phyloP scores from a whole-genome alignment of 257 asterid genomes.

The Buddleja alternifolia region DNA sequence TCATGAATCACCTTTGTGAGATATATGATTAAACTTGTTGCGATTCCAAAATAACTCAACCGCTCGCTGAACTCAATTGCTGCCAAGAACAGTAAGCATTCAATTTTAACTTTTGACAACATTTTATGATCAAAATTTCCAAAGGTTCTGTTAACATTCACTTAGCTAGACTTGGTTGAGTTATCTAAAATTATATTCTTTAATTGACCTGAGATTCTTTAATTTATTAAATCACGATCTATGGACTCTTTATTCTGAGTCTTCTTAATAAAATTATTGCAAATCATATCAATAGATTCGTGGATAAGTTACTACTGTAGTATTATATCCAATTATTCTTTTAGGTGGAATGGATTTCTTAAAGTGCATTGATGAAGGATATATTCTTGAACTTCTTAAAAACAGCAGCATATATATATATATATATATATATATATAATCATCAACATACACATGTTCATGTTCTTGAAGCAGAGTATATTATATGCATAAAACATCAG shows the following conservation, averaged over 20 bases:
- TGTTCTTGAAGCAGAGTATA: neutral
- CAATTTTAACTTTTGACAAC: neutral
- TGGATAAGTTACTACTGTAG: neutral
- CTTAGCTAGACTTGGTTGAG: too few relatives aligned
- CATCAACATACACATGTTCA: neutral
- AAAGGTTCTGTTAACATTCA: too few relatives aligned
- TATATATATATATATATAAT: neutral
- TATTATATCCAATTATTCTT: too few relatives aligned
- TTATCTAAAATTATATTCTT: too few relatives aligned
- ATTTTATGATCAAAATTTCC: too few relatives aligned
- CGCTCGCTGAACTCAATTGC: constrained; percentile 80
- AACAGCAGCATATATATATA: constrained; percentile 11
- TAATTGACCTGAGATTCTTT: too few relatives aligned
- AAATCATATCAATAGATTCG: constrained; percentile 13
- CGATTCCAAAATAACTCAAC: constrained; percentile 73
- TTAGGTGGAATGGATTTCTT: too few relatives aligned
- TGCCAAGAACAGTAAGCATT: constrained; percentile 28
- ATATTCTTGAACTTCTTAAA: constrained; percentile 1
- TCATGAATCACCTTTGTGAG: constrained; percentile 68
- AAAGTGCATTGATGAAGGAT: neutral
- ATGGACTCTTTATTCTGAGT: neutral
- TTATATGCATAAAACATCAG: neutral
- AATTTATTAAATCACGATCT: constrained; percentile 11
- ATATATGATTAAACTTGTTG: constrained; percentile 70
- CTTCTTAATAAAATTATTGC: too few relatives aligned